Percentiles rank a stretch among this genome's conserved stretches.
Evolutionary conservation across 1,284 basidiomycete genomes (phyloP).

Genomic region (Athelia psychrophila): DNA sequence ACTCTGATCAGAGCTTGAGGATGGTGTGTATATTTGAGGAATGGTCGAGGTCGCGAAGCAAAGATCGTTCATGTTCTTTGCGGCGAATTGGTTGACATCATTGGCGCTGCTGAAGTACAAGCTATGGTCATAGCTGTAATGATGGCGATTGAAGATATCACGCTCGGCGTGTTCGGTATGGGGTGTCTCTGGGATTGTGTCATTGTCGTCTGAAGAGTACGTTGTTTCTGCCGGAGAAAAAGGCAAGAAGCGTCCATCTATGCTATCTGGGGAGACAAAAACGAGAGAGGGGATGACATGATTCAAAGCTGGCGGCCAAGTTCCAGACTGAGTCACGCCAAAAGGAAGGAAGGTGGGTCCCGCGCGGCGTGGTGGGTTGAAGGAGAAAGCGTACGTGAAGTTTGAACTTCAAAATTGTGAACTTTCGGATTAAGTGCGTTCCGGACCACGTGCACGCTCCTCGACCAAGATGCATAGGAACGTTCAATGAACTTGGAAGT

Average conservation of each 20-base stretch:
- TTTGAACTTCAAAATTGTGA: no score
- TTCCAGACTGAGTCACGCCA: constrained; percentile 1
- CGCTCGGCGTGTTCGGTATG: constrained; percentile 29
- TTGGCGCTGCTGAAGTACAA: constrained; percentile 6
- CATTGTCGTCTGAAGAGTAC: constrained; percentile 38
- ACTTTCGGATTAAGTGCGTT: no score
- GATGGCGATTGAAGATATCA: constrained; percentile 21
- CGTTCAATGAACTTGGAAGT: no score
- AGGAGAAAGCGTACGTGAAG: constrained; percentile 12
- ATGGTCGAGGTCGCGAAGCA: neutral
- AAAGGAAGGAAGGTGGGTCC: neutral
- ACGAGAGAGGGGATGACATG: neutral
- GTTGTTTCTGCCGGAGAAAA: constrained; percentile 33
- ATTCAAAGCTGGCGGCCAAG: neutral
- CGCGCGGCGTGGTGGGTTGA: no score
- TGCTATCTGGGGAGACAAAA: constrained; percentile 14
- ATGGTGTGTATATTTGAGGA: neutral
- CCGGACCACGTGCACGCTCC: no score
- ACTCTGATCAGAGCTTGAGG: neutral
- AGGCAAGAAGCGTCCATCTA: constrained; percentile 17
- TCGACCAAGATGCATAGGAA: no score
- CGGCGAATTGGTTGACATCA: neutral
- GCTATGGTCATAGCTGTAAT: constrained; percentile 7
- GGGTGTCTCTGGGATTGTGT: constrained; percentile 35
- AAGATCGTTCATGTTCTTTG: neutral